Evolutionary conservation across 2,329 filamentous ascomycete genomes (phyloP), one percentile per base, ranked within the genome.

Genomic region (Fusarium pseudograminearum): DNA sequence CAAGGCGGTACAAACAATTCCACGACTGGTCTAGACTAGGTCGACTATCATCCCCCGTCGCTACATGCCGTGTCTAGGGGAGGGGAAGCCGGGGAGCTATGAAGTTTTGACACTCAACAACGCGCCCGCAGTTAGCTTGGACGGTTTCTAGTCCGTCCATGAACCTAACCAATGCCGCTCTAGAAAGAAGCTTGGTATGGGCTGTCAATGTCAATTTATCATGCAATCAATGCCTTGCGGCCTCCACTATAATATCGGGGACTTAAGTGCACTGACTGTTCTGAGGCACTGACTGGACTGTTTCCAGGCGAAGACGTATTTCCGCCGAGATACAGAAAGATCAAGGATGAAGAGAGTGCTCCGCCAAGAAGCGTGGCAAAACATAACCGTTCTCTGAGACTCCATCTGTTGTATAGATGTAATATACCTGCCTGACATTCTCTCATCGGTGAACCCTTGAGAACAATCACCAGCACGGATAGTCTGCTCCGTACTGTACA

Each of bases 121-220:
- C 40, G 48, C 48, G 48, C 48, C 48, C 34, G 48, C n/a, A 40
- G 12, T n/a, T 51, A 40, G 31, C 20, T 28, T 51, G 48, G 28
- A 14, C 15, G 20, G n/a, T 33, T 36, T 38, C n/a, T 34, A 51
- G 47, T 38, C 40, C 38, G 38, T 33, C 14, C 31, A n/a, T 36
- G 18, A n/a, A 36, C 10, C 28, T 30, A 41, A 20, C 36, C 14
- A 40, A 12, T 40, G 14, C n/a, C 20, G n/a, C n/a, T 12, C 11
- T 34, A 41, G 33, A 14, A 28, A 28, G 28, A 51, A 20, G 34
- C 48, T 51, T 51, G 48, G 48, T 28, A 51, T 41, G 33, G 38
- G 24, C 34, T 30, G 48, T 40, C 48, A 51, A n/a, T 20, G 7
- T 30, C 26, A 30, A 31, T 28, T n/a, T 12, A 28, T 45, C 42